Base-by-base conservation (phyloP, 345 rosid species). In the Eucalyptus regnans region DNA sequence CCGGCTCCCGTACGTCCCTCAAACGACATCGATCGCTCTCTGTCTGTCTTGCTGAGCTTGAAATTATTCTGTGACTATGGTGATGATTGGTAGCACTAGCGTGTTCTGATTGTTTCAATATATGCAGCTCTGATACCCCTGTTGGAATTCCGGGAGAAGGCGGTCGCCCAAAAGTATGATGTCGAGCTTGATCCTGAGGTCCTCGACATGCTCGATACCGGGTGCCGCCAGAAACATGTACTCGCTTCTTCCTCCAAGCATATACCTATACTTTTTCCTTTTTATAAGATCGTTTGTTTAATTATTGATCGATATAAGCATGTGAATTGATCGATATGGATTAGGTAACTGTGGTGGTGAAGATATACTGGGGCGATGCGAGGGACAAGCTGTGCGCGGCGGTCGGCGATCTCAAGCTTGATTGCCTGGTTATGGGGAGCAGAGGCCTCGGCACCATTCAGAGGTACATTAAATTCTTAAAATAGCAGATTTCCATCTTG, bases 321-420 rank as follows among this genome's bases (percentile, higher is more conserved):
- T 76, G 79, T 50, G 68, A 1, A 18, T 44, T 14, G 51, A 52
- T 56, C n/a, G 3, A 85, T 46, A 85, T 27, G 56, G 41, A 51
- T 16, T 54, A 96, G 99, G 96, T 92, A 80, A 94, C 90, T 68
- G 94, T 96, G 50, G 94, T 96, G 54, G 91, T 97, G 18, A 97
- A 97, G 91, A 87, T 97, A 48, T 96, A 96, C 90, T 97, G 99
- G 96, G 99, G 97, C 50, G 99, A 96, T 91, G 92, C 99, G 27
- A 94, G 98, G 86, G 99, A 97, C 86, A 95, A 94, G 89, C 93
- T 97, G 7, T 93, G 97, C 18, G 95, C 91, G 56, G 97, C 98
- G 3, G 93, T 92, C 31, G 94, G 87, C n/a, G 94, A 92, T 90
- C 88, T 97, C 90, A 96, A 96, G 92, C 95, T 97, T 23, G 95